Conservation (phyloP, 495 filamentous ascomycete species). For the Cladorrhinum samala region DNA sequence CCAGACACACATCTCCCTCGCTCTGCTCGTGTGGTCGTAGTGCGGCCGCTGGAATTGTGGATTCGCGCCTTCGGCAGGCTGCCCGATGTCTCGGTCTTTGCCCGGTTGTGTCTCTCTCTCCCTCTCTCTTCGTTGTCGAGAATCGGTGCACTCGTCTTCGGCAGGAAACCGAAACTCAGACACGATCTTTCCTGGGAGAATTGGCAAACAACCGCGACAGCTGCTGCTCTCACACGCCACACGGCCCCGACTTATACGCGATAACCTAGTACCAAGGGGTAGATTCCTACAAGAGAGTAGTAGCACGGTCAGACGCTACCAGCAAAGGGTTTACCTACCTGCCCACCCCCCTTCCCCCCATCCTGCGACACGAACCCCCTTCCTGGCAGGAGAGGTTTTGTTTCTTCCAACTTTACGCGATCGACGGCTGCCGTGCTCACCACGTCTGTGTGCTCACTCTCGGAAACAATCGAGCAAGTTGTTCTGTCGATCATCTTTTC, state of each 20-base stretch:
- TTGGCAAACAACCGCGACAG: neutral
- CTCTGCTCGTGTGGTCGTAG: conserved; percentile 23
- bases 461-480: conserved; percentile 21
- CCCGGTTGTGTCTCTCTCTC: conserved; percentile 4
- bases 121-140: conserved; percentile 9
- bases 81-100: conserved; percentile 11
- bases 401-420: conserved; percentile 19
- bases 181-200: neutral
- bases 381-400: conserved; percentile 18
- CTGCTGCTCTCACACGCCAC: too few species aligned
- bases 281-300: neutral
- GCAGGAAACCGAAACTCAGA: neutral
- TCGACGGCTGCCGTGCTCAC: conserved; percentile 19
- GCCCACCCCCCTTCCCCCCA: conserved; percentile 12
- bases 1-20: neutral
- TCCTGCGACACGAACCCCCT: conserved; percentile 29
- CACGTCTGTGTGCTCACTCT: conserved; percentile 15
- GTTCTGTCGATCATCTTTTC: conserved; percentile 27
- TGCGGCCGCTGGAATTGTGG: conserved; percentile 8
- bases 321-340: too few species aligned
- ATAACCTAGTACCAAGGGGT: neutral
- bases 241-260: too few species aligned
- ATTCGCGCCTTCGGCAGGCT: conserved; percentile 5
- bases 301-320: conserved; percentile 1
- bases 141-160: conserved; percentile 7